phyloP scores from a whole-genome alignment of 2,329 filamentous ascomycete species.

The Cladosporium sp. region DNA sequence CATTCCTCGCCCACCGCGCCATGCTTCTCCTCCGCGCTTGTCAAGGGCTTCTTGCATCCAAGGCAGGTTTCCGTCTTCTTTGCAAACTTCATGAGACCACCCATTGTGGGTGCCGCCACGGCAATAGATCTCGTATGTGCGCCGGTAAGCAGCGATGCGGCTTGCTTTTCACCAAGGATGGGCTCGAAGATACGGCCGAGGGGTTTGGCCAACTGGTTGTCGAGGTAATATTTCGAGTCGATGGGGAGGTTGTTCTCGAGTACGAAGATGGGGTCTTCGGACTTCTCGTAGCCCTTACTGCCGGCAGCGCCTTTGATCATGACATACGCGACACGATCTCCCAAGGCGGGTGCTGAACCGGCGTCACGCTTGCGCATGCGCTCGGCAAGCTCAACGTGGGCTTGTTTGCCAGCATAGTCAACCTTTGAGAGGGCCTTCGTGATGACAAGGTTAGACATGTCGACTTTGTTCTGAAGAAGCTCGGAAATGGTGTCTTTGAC shows the following conservation, averaged over 20 bases:
- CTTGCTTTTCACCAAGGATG: conserved; percentile 90
- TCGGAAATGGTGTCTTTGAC: conserved; percentile 96
- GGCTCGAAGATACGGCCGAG: conserved; percentile 95
- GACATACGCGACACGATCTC: conserved; percentile 96
- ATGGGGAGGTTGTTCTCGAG: conserved; percentile 97
- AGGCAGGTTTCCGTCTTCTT: conserved; percentile 98
- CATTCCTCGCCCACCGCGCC: conserved; percentile 89
- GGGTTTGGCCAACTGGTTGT: conserved; percentile 96
- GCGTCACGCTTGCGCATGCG: conserved; percentile 97
- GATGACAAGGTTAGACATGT: conserved; percentile 99
- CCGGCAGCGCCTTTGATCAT: conserved; percentile 89
- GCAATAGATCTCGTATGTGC: conserved; percentile 94
- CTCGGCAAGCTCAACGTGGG: conserved; percentile 89
- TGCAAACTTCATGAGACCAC: conserved; percentile 95
- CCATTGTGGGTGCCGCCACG: conserved; percentile 83
- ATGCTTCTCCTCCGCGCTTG: conserved; percentile 68
- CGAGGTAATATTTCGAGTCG: conserved; percentile 96
- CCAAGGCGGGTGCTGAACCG: conserved; percentile 84
- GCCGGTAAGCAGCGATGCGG: conserved; percentile 77
- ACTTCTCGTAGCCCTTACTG: conserved; percentile 93
- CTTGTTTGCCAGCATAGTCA: conserved; percentile 87
- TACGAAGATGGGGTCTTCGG: conserved; percentile 94
- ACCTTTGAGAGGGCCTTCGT: conserved; percentile 93
- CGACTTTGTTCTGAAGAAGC: conserved; percentile 91
- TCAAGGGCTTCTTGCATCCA: conserved; percentile 96